Evolutionary conservation across 1,284 basidiomycete species (phyloP).

Genomic region (Ganoderma lucidum): DNA sequence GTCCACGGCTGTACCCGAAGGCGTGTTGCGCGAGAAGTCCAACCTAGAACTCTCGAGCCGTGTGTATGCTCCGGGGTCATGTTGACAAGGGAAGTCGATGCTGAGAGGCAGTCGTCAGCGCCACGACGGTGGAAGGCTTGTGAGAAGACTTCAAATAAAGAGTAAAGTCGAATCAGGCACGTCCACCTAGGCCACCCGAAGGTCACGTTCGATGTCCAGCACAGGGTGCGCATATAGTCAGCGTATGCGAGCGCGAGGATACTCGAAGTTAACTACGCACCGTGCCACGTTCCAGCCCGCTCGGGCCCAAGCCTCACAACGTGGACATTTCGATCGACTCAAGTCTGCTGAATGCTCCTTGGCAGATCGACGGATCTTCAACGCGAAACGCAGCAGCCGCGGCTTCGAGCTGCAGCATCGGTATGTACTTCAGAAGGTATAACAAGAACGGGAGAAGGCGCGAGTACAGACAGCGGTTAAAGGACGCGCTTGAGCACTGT

Average conservation of each 20-base stretch:
- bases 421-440: no score
- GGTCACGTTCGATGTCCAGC: neutral
- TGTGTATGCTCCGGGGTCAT: no score
- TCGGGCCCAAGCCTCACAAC: neutral
- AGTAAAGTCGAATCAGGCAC: neutral
- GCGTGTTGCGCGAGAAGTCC: neutral
- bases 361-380: no score
- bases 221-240: neutral
- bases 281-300: neutral
- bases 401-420: no score
- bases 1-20: neutral
- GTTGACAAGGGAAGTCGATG: neutral
- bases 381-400: no score
- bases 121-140: neutral
- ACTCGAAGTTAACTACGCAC: neutral
- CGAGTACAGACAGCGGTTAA: no score
- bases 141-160: neutral
- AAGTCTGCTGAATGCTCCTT: no score
- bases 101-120: neutral
- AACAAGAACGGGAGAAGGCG: no score
- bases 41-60: no score
- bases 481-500: no score
- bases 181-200: no score
- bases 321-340: neutral
- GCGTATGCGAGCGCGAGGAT: neutral